Percentiles rank a stretch among this genome's conserved stretches.
Conservation (phyloP, 2,329 filamentous ascomycete species). For the Aspergillus sp. region DNA sequence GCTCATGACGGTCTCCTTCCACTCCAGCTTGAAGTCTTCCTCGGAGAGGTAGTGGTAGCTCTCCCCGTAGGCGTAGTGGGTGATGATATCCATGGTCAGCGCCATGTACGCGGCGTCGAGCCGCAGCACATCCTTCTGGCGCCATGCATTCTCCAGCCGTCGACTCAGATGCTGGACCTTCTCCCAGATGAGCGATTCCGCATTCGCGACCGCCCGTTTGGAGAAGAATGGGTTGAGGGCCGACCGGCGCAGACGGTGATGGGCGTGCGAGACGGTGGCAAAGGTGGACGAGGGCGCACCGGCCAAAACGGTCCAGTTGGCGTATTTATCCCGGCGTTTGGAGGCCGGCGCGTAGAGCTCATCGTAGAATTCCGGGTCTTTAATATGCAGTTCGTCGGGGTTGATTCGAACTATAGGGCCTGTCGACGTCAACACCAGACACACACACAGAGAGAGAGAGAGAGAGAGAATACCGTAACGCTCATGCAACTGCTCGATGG, state of each 20-base stretch:
- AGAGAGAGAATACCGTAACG: neutral
- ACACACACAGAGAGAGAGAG: neutral
- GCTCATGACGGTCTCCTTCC: slow-evolving; percentile 16
- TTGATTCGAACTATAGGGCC: slow-evolving; percentile 32
- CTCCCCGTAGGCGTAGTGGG: slow-evolving; percentile 31
- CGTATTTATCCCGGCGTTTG: slow-evolving; percentile 15
- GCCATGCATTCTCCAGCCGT: slow-evolving; percentile 15
- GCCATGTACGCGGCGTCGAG: slow-evolving; percentile 21
- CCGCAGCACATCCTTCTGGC: slow-evolving; percentile 10
- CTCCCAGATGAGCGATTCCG: slow-evolving; percentile 32
- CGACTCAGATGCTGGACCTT: slow-evolving; percentile 24
- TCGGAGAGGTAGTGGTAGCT: slow-evolving; percentile 22
- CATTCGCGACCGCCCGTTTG: slow-evolving; percentile 26
- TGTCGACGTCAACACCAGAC: slow-evolving; percentile 2
- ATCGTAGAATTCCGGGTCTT: slow-evolving; percentile 29
- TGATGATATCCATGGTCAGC: slow-evolving; percentile 31
- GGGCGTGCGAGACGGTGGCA: slow-evolving; percentile 31
- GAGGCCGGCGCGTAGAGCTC: slow-evolving; percentile 19
- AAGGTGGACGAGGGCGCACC: slow-evolving; percentile 15
- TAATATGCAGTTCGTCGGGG: slow-evolving; percentile 30
- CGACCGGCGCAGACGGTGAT: slow-evolving; percentile 35
- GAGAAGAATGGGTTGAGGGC: slow-evolving; percentile 41
- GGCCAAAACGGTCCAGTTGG: slow-evolving; percentile 16
- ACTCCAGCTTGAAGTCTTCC: slow-evolving; percentile 11
- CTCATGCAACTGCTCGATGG: neutral